Percentiles rank a stretch among this genome's conserved stretches.
These are phyloP conservation scores for Metarhizium brunneum DNA, from an alignment of 2,329 filamentous ascomycete species.

Conservation along the genomic window DNA sequence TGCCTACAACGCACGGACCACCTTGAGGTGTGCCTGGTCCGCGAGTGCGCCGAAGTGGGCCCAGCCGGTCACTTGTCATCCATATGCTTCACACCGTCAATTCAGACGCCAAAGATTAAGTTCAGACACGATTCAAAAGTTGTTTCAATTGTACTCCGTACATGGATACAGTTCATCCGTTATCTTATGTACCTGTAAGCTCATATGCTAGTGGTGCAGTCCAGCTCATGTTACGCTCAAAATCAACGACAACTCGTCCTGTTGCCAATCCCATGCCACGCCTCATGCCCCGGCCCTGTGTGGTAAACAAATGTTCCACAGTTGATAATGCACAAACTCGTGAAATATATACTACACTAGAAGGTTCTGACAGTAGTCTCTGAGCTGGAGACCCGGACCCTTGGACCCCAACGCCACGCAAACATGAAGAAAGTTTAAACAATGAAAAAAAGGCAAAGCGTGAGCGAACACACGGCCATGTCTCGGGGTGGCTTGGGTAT, in stretches of 20 bases:
- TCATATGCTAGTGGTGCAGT: not conserved
- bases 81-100: too few species aligned
- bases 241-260: not conserved
- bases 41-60: not conserved
- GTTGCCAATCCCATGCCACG: not conserved
- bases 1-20: not conserved
- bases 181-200: not conserved
- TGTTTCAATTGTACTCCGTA: not conserved
- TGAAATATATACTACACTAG: not conserved
- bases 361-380: not conserved
- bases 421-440: not conserved
- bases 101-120: too few species aligned
- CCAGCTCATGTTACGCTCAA: not conserved
- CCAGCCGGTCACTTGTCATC: not conserved
- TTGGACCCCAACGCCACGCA: slow-evolving; percentile 5
- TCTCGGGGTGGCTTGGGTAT: not conserved
- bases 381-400: not conserved
- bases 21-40: not conserved
- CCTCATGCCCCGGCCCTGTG: not conserved
- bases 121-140: not conserved
- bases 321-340: not conserved
- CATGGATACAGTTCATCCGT: not conserved
- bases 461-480: not conserved
- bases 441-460: not conserved
- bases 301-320: not conserved